phyloP scores from a whole-genome alignment of 2,329 filamentous ascomycete species.

The Cordyceps cicadae region DNA sequence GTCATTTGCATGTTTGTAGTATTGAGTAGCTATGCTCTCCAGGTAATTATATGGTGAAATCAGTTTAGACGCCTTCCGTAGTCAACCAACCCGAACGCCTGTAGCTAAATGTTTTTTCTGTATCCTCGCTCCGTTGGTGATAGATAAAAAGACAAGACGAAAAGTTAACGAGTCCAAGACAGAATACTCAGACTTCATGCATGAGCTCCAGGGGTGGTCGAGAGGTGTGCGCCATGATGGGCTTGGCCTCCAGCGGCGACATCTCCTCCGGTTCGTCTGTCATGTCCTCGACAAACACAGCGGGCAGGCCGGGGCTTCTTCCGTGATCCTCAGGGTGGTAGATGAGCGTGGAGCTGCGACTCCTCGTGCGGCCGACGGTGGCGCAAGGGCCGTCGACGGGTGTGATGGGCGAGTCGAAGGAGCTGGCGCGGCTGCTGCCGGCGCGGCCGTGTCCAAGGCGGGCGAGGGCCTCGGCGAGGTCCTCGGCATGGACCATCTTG shows the following conservation, averaged over 20 bases:
- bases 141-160: neutral
- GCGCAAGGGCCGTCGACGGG: conserved; percentile 31
- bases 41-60: neutral
- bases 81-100: conserved; percentile 1
- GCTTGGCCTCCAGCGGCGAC: conserved; percentile 35
- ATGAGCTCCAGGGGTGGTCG: conserved; percentile 60
- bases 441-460: conserved; percentile 45
- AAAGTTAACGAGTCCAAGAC: neutral
- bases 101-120: neutral
- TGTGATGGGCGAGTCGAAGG: conserved; percentile 28
- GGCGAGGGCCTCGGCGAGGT: conserved; percentile 57
- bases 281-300: conserved; percentile 60
- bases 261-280: conserved; percentile 45
- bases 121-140: neutral
- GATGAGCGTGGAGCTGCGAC: conserved; percentile 57
- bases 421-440: conserved; percentile 6
- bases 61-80: neutral
- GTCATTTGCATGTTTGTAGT: neutral
- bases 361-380: conserved; percentile 31
- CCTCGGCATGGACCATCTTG: conserved; percentile 60
- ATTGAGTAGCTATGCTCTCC: neutral
- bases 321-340: conserved; percentile 53
- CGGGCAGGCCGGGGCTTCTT: conserved; percentile 48
- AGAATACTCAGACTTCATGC: conserved; percentile 28
- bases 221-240: conserved; percentile 51